These are phyloP conservation scores for Trichopus zeylanicus DNA, from an alignment of 116 monocot species.

Conservation along the genomic window DNA sequence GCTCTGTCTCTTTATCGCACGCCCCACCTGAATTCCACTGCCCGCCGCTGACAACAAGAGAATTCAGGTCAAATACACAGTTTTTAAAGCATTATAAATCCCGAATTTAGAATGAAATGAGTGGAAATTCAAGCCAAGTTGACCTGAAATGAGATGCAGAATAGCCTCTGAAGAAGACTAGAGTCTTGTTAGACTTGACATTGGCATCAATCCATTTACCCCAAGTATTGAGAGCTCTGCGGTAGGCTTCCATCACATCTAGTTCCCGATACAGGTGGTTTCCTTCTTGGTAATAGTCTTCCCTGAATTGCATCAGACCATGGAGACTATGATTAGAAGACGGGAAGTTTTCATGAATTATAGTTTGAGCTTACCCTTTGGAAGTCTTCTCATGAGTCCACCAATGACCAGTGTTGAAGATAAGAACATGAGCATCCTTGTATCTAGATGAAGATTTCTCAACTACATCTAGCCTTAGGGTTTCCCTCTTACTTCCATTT, in stretches of 20 bases:
- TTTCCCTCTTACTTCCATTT: slow-evolving; percentile 68
- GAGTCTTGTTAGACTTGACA: slow-evolving; percentile 50
- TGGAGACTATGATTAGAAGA: too few species aligned
- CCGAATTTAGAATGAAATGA: background rate
- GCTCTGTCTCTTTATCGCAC: slow-evolving; percentile 59
- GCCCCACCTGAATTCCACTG: slow-evolving; percentile 91
- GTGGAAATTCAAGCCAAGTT: background rate
- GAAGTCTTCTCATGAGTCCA: slow-evolving; percentile 97
- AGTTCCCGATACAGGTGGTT: slow-evolving; percentile 56
- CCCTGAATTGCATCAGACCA: slow-evolving; percentile 29
- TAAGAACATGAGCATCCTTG: slow-evolving; percentile 65
- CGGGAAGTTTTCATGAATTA: background rate
- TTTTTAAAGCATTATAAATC: too few species aligned
- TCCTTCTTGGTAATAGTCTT: slow-evolving; percentile 92
- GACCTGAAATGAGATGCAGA: slow-evolving; percentile 89
- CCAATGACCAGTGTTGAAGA: slow-evolving; percentile 98
- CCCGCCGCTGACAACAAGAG: slow-evolving; percentile 47
- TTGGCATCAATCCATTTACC: slow-evolving; percentile 83
- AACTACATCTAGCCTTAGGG: slow-evolving; percentile 75
- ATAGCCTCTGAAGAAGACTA: slow-evolving; percentile 83
- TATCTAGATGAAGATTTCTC: slow-evolving; percentile 65
- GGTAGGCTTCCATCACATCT: slow-evolving; percentile 73
- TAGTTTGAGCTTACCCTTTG: slow-evolving; percentile 40
- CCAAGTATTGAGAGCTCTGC: slow-evolving; percentile 87
- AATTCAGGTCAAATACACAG: background rate